Base-by-base conservation (phyloP, 148 eudicot genomes). In the Chenopodium berlandieri region DNA sequence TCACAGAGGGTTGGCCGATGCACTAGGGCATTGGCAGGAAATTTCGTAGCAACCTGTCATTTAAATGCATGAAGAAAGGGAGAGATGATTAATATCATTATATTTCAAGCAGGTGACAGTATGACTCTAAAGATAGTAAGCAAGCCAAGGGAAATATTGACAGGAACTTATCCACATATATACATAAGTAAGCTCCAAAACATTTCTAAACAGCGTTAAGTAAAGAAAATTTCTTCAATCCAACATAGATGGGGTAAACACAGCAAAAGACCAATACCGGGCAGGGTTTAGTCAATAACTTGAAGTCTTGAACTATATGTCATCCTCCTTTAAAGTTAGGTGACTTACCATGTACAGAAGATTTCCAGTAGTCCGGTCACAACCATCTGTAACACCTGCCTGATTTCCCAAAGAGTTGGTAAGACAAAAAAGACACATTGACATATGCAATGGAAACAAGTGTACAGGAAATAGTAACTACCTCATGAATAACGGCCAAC, bases 321-420 rank as follows among this genome's bases (percentile, higher is more conserved):
- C 7, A 1, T 62, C n/a, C 9, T 25, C 4, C 1, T 4, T 62
- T 62, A 22, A 80, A 63, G 70, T 48, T 52, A 75, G 74, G 16
- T 11, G 58, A 64, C 75, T 86, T 82, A 95, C 99, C 71, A 89
- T 90, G 85, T 96, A 94, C 23, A 94, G 84, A 63, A 92, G 93
- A 89, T 96, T 96, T 20, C 99, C 97, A 40, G 88, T 79, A 76
- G 85, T 79, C 48, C 98, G 92, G 37, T 86, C 89, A 78, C 99
- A 96, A 27, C 99, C 99, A 79, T 90, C 89, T 23, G 91, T 84
- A 31, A 94, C 98, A 75, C 86, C 91, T 1, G 97, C 99, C 99
- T 96, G 86, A 82, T 84, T 68, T 17, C 1, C 40, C 25, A 71
- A 0, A 37, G 25, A 37, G 12, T 40, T 14, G 3, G 1, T 3